phyloP scores from a whole-genome alignment of 768 basidiomycete genomes.

The Daedaleopsis sinensis region DNA sequence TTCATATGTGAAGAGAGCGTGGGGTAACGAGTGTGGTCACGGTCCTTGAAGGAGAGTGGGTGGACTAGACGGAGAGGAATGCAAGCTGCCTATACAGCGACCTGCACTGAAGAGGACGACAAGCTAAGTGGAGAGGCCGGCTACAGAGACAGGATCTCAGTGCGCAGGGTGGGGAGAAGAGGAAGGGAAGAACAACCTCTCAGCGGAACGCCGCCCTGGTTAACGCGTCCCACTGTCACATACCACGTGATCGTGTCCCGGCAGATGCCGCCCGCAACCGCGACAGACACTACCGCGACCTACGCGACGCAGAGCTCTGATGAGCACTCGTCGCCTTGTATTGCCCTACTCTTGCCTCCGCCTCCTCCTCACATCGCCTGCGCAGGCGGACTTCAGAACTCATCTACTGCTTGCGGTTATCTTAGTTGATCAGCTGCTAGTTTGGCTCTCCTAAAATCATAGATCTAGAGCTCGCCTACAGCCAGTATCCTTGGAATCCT shows the following conservation, averaged over 20 bases:
- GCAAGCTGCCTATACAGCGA: conserved; percentile 4
- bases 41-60: not conserved
- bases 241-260: conserved; percentile 19
- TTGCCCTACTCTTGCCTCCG: no score
- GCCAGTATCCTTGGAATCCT: no score
- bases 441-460: not conserved
- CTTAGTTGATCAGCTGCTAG: not conserved
- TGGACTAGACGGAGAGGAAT: not conserved
- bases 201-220: not conserved
- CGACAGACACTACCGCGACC: not conserved
- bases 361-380: not conserved
- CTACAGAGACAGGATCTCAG: not conserved
- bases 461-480: no score
- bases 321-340: no score
- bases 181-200: not conserved
- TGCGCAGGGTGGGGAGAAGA: not conserved
- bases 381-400: no score
- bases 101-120: conserved; percentile 17
- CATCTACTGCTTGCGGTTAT: not conserved
- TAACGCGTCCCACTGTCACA: conserved; percentile 1
- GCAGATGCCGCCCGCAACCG: conserved; percentile 4
- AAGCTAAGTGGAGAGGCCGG: not conserved
- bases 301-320: no score
- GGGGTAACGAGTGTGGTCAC: conserved; percentile 20
- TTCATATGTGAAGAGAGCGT: conserved; percentile 23